Conservation (phyloP, 2,329 filamentous ascomycete genomes). For the Tolypocladium nubicola region DNA sequence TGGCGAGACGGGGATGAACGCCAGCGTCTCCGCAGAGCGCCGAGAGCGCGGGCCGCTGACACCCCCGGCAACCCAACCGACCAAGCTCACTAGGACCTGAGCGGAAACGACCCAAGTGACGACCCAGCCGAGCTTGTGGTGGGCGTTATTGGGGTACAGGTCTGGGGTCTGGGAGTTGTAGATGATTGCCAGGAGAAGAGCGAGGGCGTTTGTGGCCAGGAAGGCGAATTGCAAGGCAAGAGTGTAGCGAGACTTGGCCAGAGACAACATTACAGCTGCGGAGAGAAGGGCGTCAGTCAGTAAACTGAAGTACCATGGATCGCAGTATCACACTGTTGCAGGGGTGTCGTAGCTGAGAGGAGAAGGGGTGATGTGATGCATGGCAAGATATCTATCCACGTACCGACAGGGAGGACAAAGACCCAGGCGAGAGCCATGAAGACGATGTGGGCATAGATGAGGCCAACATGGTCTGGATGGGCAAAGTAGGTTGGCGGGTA, state of each 20-base stretch:
- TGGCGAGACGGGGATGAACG: conserved; percentile 54
- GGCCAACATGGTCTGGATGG: conserved; percentile 36
- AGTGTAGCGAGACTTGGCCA: conserved; percentile 66
- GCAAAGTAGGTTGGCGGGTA: conserved; percentile 49
- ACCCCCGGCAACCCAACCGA: conserved; percentile 43
- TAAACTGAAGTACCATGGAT: neutral
- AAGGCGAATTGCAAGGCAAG: conserved; percentile 61
- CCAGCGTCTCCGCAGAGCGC: conserved; percentile 34
- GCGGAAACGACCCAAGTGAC: conserved; percentile 60
- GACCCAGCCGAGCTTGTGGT: conserved; percentile 81
- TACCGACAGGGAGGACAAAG: conserved; percentile 61
- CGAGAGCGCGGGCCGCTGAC: neutral
- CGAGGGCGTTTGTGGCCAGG: conserved; percentile 50
- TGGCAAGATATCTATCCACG: conserved; percentile 18
- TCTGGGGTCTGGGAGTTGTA: conserved; percentile 80
- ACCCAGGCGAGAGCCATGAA: conserved; percentile 66
- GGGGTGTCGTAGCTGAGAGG: neutral
- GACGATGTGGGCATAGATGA: conserved; percentile 59
- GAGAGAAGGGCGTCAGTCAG: neutral
- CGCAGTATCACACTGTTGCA: conserved; percentile 2
- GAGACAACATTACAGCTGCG: conserved; percentile 73
- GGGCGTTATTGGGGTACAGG: conserved; percentile 77
- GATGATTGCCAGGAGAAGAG: conserved; percentile 52
- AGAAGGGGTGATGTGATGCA: neutral
- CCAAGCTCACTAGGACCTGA: conserved; percentile 59